These are phyloP conservation scores for Margaritispora aquatica DNA, from an alignment of 495 filamentous ascomycete species.

Conservation along the genomic window DNA sequence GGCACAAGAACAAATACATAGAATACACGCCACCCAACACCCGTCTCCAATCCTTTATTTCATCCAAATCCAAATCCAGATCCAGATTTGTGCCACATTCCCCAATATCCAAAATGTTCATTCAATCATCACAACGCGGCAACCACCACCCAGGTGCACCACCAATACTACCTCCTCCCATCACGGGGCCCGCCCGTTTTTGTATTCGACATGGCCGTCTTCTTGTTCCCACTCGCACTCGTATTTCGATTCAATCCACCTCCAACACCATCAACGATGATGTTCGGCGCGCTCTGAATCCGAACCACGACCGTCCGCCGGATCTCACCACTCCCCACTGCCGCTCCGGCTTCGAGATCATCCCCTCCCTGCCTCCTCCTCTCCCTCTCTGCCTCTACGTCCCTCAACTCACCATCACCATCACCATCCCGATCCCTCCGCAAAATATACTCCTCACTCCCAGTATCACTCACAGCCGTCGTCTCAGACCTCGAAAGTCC, in stretches of 20 bases:
- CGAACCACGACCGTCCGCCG: not conserved
- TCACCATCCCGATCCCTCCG: not conserved
- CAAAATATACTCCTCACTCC: not conserved
- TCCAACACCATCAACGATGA: not conserved
- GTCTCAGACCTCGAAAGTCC: not conserved
- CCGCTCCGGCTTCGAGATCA: not conserved
- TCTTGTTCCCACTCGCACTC: too few species aligned
- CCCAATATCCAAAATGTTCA: too few species aligned
- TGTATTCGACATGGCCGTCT: too few species aligned
- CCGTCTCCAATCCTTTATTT: too few species aligned
- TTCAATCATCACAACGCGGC: not conserved
- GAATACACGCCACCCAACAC: not conserved
- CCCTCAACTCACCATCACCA: not conserved
- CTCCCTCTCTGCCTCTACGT: too few species aligned
- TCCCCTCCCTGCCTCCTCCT: not conserved
- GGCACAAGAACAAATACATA: not conserved
- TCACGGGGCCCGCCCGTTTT: not conserved
- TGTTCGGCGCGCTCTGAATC: not conserved
- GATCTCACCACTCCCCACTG: not conserved
- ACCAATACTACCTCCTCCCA: not conserved
- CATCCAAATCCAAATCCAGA: too few species aligned
- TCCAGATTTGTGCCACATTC: too few species aligned
- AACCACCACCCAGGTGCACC: too few species aligned
- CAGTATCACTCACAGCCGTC: not conserved
- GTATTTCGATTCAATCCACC: too few species aligned